Evolutionary conservation across 129 eudicot species (phyloP).

Genomic region (Artemisia argyi): DNA sequence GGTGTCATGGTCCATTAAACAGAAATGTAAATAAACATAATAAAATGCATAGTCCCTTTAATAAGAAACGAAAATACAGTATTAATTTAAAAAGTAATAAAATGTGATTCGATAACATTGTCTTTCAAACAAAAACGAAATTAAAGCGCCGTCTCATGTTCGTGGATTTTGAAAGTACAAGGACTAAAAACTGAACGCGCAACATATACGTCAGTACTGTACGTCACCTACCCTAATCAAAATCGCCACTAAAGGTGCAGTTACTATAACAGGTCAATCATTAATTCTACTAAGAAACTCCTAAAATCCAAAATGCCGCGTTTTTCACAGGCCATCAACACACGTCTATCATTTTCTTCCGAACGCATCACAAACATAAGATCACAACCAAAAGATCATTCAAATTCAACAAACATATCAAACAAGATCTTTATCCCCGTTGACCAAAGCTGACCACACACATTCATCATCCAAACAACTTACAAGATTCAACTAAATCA

Average conservation of each 20-base stretch:
- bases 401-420: not conserved
- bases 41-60: too few relatives aligned
- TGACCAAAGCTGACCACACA: conserved; percentile 25
- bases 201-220: not conserved
- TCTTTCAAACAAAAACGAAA: not conserved
- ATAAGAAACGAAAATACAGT: too few relatives aligned
- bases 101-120: too few relatives aligned
- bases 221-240: not conserved
- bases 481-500: conserved; percentile 14
- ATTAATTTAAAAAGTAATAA: too few relatives aligned
- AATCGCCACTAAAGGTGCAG: not conserved
- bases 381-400: not conserved
- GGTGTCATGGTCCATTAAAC: not conserved
- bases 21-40: not conserved
- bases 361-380: conserved; percentile 6
- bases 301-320: not conserved
- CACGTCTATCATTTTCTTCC: not conserved
- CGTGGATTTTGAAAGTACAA: not conserved
- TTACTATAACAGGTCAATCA: not conserved
- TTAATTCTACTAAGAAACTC: not conserved
- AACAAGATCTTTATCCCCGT: conserved; percentile 1
- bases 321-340: not conserved
- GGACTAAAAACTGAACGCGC: not conserved
- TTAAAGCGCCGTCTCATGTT: not conserved
- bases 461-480: conserved; percentile 1